Evolutionary conservation across 305 asterid genomes (phyloP).

Genomic region (Caryopteris hybrid): DNA sequence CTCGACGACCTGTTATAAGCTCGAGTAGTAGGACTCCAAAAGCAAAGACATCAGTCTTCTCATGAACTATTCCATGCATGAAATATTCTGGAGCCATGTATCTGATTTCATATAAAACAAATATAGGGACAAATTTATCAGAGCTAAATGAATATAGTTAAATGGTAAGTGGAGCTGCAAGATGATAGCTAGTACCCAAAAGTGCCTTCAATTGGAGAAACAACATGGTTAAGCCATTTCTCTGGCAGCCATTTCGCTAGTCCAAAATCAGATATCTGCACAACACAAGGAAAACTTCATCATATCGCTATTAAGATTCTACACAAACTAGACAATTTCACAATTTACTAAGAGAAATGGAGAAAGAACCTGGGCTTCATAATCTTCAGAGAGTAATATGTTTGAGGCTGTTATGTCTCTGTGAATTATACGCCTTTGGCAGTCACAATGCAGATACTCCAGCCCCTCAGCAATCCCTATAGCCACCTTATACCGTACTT

Average conservation of each 20-base stretch:
- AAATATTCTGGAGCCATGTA: slow-evolving; percentile 99
- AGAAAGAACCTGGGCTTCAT: slow-evolving; percentile 71
- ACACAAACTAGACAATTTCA: background rate
- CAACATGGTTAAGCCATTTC: slow-evolving; percentile 80
- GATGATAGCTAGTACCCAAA: slow-evolving; percentile 60
- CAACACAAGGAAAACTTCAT: slow-evolving; percentile 8
- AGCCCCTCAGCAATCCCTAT: slow-evolving; percentile 87
- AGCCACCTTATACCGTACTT: slow-evolving; percentile 61
- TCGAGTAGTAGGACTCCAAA: slow-evolving; percentile 87
- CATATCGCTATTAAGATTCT: background rate
- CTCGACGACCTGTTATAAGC: slow-evolving; percentile 92
- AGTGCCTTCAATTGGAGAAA: slow-evolving; percentile 98
- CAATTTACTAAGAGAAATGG: background rate
- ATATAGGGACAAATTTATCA: slow-evolving; percentile 6
- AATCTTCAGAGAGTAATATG: slow-evolving; percentile 75
- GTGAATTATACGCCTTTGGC: slow-evolving; percentile 87
- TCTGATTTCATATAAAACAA: slow-evolving; percentile 28
- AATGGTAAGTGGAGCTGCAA: background rate
- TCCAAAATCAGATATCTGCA: slow-evolving; percentile 98
- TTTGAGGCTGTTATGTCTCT: slow-evolving; percentile 97
- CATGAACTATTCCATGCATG: slow-evolving; percentile 91
- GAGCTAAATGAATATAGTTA: background rate
- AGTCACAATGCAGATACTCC: slow-evolving; percentile 73
- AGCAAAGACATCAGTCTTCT: slow-evolving; percentile 94
- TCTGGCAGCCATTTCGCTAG: slow-evolving; percentile 98